These are phyloP conservation scores for Cerioporus squamosus DNA, from an alignment of 1,284 basidiomycete species.

Conservation along the genomic window DNA sequence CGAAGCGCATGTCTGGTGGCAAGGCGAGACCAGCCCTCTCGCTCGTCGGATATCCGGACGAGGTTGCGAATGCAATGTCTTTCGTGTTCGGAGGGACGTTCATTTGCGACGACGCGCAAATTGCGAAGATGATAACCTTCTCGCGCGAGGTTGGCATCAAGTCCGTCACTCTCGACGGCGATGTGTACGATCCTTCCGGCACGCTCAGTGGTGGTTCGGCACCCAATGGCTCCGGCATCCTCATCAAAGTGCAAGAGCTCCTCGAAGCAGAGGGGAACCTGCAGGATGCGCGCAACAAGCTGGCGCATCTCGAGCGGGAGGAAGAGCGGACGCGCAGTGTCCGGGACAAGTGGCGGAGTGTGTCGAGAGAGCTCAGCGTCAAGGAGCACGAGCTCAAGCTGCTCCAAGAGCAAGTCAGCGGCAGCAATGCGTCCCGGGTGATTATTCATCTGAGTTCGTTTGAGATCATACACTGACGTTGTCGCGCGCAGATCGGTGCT, in stretches of 20 bases:
- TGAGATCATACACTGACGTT: background rate
- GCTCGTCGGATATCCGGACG: constrained; percentile 84
- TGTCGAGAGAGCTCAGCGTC: constrained; percentile 81
- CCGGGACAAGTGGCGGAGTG: constrained; percentile 73
- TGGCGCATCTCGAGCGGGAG: constrained; percentile 64
- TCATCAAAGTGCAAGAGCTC: constrained; percentile 89
- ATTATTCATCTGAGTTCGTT: constrained; percentile 31
- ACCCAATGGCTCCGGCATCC: constrained; percentile 74
- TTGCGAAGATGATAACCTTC: constrained; percentile 93
- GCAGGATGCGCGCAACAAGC: constrained; percentile 51
- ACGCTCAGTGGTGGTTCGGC: constrained; percentile 93
- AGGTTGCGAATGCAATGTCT: constrained; percentile 89
- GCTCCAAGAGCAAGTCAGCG: constrained; percentile 85
- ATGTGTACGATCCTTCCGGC: constrained; percentile 96
- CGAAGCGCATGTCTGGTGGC: constrained; percentile 78
- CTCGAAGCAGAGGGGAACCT: constrained; percentile 63
- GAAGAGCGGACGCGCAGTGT: constrained; percentile 57
- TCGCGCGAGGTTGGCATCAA: constrained; percentile 68
- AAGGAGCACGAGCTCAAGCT: constrained; percentile 88
- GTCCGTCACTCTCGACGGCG: constrained; percentile 93
- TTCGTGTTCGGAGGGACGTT: constrained; percentile 96
- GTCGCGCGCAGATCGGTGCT: constrained; percentile 64
- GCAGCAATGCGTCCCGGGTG: constrained; percentile 89
- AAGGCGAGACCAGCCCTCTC: constrained; percentile 88
- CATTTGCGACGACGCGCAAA: constrained; percentile 88